phyloP scores from a whole-genome alignment of 139 green algal species.

The Helicosporidium sp. region DNA sequence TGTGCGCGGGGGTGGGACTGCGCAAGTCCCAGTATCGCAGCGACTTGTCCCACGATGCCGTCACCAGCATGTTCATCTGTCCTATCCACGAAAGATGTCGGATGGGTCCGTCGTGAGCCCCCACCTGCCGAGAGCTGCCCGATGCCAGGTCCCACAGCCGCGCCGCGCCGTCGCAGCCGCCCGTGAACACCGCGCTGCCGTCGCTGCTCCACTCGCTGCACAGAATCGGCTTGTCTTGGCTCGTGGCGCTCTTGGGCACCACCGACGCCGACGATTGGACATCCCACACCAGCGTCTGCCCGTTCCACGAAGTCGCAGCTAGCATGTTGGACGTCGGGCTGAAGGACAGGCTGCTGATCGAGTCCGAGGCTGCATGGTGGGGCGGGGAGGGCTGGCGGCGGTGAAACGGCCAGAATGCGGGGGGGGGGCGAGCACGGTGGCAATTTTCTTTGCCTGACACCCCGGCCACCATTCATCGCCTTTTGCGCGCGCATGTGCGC shows the following conservation, averaged over 20 bases:
- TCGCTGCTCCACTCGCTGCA: conserved; percentile 68
- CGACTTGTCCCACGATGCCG: conserved; percentile 49
- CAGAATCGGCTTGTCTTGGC: conserved; percentile 61
- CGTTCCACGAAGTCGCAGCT: conserved; percentile 48
- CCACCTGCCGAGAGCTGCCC: conserved; percentile 59
- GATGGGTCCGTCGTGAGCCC: conserved; percentile 68
- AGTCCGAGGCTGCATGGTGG: conserved; percentile 33
- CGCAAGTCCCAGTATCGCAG: conserved; percentile 60
- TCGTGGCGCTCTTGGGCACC: conserved; percentile 58
- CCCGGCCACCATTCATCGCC: too few relatives aligned
- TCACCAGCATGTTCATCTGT: conserved; percentile 56
- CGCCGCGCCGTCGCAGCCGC: conserved; percentile 74
- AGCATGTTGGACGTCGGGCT: conserved; percentile 68
- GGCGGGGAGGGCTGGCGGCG: not conserved
- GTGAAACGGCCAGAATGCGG: too few relatives aligned
- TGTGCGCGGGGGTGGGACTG: conserved; percentile 37
- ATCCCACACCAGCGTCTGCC: conserved; percentile 57
- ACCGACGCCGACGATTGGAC: conserved; percentile 38
- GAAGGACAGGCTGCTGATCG: conserved; percentile 64
- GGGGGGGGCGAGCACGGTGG: too few relatives aligned
- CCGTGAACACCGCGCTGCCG: conserved; percentile 50
- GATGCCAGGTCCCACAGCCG: conserved; percentile 83
- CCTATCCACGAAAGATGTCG: conserved; percentile 39
- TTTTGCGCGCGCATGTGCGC: not conserved
- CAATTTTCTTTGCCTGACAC: too few relatives aligned